Base-by-base conservation (phyloP, 2,329 filamentous ascomycete genomes). In the Pseudopithomyces maydicus region DNA sequence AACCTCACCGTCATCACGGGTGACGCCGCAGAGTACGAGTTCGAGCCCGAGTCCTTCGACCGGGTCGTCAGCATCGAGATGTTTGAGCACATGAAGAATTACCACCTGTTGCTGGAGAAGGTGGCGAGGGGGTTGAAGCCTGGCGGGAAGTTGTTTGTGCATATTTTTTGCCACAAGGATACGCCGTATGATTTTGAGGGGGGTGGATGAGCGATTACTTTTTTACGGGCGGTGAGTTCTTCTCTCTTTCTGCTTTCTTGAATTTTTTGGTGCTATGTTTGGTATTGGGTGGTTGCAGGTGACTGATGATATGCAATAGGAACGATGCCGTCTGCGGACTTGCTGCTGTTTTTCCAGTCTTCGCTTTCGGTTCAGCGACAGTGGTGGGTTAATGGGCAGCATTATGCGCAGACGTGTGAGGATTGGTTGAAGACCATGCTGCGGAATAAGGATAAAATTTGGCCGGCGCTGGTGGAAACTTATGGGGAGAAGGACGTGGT, bases 81-180 rank as follows among this genome's bases (percentile, higher is more conserved):
- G 12, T 90, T 91, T 67, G 88, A 90, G 71, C 88, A 90, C 73
- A 90, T 90, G 88, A 90, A 90, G 72, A 90, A 90, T 73, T 90
- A 90, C 73, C 83, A 88, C 59, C 77, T 85, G 12, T 81, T 90
- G 22, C 84, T 90, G 77, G 81, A 82, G 42, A 90, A 90, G 72
- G 76, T 90, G 15, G 69, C 80, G 3, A 78, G 81, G 29, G 81
- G 86, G 2, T 77, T 90, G 52, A 87, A 84, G 62, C 83, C 85
- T 0, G 79, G 80, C 1, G 88, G 88, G 4, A 89, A 89, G 75
- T 78, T 90, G 14, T 90, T 90, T 66, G 84, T 90, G 55, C 88
- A 90, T 64, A 84, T 89, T 52, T 90, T 90, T 67, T 80, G 80
- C 35, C 87, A 90, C 73, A 82, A 80, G 64, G 81, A 80, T 11